phyloP scores from a whole-genome alignment of 2,329 filamentous ascomycete species.

The Purpureocillium takamizusanense region DNA sequence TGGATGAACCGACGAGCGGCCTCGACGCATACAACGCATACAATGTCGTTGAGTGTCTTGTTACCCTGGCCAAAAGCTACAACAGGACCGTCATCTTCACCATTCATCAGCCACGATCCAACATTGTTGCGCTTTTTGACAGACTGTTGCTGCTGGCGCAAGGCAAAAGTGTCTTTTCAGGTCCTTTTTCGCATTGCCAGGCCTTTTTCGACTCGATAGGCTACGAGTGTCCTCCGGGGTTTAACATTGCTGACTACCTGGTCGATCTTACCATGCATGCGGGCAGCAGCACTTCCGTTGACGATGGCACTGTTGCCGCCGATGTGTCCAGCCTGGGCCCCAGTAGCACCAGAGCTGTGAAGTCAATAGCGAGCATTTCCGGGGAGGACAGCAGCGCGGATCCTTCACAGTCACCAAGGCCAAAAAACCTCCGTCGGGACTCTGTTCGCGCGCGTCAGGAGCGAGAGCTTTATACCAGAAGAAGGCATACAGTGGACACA shows the following conservation, averaged over 20 bases:
- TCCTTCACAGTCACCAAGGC: conserved; percentile 50
- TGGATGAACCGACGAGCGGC: conserved; percentile 94
- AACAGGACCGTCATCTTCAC: conserved; percentile 97
- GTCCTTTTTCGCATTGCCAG: conserved; percentile 81
- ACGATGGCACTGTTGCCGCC: conserved; percentile 42
- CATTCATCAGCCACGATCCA: conserved; percentile 94
- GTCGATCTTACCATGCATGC: conserved; percentile 98
- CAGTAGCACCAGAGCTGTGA: conserved; percentile 80
- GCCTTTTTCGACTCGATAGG: conserved; percentile 86
- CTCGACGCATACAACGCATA: conserved; percentile 96
- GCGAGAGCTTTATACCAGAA: conserved; percentile 79
- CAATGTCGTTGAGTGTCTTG: conserved; percentile 93
- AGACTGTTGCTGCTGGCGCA: conserved; percentile 84
- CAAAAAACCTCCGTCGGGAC: conserved; percentile 61
- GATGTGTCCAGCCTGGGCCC: conserved; percentile 64
- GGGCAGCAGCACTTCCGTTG: conserved; percentile 45
- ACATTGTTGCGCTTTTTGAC: conserved; percentile 96
- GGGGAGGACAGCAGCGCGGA: conserved; percentile 58
- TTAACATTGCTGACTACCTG: conserved; percentile 97
- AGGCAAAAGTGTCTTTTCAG: conserved; percentile 87
- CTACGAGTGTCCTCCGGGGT: conserved; percentile 88
- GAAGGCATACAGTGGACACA: conserved; percentile 53
- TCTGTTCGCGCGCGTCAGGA: conserved; percentile 85
- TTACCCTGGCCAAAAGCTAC: conserved; percentile 90
- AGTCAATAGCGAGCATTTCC: conserved; percentile 80